A percentile compares a stretch with the other conserved stretches of the same genome.
phyloP scores from a whole-genome alignment of 257 asterid genomes.

The Lithospermum erythrorhizon region DNA sequence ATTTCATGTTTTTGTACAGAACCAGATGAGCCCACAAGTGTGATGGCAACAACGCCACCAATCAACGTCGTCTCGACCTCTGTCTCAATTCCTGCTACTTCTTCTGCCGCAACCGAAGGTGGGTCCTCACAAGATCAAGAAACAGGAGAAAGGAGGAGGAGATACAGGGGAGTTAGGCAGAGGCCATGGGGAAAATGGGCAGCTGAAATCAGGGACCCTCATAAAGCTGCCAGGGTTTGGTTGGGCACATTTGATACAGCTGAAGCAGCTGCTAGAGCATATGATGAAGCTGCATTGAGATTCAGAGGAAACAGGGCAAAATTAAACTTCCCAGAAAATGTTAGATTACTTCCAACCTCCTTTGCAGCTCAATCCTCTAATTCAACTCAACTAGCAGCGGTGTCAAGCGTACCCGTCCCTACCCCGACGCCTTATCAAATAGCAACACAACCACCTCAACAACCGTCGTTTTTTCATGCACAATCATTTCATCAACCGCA shows the following conservation, averaged over 20 bases:
- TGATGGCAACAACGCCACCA: constrained; percentile 14
- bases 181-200: constrained; percentile 41
- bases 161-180: constrained; percentile 33
- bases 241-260: constrained; percentile 34
- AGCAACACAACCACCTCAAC: constrained; percentile 3
- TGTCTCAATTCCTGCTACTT: background rate
- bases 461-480: constrained; percentile 23
- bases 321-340: constrained; percentile 29
- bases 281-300: constrained; percentile 32
- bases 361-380: background rate
- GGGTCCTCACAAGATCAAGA: constrained; percentile 21
- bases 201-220: constrained; percentile 34
- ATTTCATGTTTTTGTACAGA: constrained; percentile 7
- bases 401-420: constrained; percentile 17
- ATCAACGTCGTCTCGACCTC: constrained; percentile 10
- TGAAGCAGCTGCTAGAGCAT: constrained; percentile 29
- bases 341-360: constrained; percentile 7
- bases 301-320: constrained; percentile 27
- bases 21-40: constrained; percentile 19
- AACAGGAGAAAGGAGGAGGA: constrained; percentile 32
- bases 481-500: constrained; percentile 9
- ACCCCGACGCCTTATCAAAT: constrained; percentile 7
- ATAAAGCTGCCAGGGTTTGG: constrained; percentile 27
- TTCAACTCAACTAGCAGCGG: constrained; percentile 17
- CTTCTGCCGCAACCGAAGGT: constrained; percentile 14